A percentile compares a stretch with the other conserved stretches of the same genome.
Evolutionary conservation across 345 rosid genomes (phyloP).

Genomic region (Salix caprea): DNA sequence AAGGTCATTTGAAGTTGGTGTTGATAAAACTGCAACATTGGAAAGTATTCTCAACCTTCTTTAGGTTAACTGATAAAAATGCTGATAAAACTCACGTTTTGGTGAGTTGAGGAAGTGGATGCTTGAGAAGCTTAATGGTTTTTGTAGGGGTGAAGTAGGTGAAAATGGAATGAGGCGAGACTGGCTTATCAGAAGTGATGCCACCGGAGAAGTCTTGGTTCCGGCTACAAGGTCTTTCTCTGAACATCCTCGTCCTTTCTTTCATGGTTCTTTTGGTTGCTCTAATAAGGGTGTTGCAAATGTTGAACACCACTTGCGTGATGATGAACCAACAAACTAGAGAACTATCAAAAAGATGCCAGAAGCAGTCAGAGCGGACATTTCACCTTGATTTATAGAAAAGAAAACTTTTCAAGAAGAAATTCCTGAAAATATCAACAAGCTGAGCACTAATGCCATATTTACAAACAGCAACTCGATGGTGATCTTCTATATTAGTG

Average conservation of each 20-base stretch:
- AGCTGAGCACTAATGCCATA: constrained; percentile 48
- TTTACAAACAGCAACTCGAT: constrained; percentile 42
- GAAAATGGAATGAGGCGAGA: constrained; percentile 69
- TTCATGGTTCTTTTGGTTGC: neutral
- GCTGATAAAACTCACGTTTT: neutral
- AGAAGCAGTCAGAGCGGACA: too few relatives aligned
- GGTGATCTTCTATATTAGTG: constrained; percentile 20
- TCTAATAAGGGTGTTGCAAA: neutral
- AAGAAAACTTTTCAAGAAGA: constrained; percentile 30
- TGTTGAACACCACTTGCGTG: constrained; percentile 33
- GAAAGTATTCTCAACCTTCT: constrained; percentile 62
- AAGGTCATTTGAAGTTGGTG: constrained; percentile 63
- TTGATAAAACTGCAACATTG: constrained; percentile 54
- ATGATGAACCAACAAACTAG: too few relatives aligned
- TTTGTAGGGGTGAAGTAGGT: constrained; percentile 61
- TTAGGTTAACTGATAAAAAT: constrained; percentile 34
- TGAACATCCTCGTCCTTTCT: neutral
- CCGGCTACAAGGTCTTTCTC: constrained; percentile 49
- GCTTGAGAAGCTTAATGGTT: neutral
- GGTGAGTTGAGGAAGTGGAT: neutral
- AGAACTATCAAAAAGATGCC: too few relatives aligned
- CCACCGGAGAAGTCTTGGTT: constrained; percentile 48
- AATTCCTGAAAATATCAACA: constrained; percentile 43
- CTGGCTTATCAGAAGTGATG: constrained; percentile 61
- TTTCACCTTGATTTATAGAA: too few relatives aligned